Conservation (phyloP, 2,329 filamentous ascomycete species). For the Polychaeton citri region DNA sequence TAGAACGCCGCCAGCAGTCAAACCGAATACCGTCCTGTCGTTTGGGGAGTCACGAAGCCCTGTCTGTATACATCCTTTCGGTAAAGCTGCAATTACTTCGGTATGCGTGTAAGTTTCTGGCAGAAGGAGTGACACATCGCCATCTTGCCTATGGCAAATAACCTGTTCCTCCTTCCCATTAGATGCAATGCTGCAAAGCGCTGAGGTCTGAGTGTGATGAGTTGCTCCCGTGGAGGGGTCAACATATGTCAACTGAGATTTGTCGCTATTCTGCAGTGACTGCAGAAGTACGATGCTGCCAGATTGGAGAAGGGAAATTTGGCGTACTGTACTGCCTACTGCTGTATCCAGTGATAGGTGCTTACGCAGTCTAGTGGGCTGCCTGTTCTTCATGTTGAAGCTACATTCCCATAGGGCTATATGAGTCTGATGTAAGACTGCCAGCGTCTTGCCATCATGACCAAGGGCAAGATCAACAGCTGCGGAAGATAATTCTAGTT, state of each 20-base stretch:
- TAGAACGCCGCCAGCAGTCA: conserved; percentile 64
- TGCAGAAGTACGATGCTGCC: conserved; percentile 22
- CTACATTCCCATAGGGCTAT: conserved; percentile 61
- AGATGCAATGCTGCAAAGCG: neutral
- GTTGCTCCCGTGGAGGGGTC: neutral
- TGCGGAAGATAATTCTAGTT: conserved; percentile 49
- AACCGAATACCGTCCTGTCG: conserved; percentile 36
- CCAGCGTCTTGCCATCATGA: conserved; percentile 50
- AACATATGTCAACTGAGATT: neutral
- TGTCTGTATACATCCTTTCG: conserved; percentile 17
- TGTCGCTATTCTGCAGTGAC: neutral
- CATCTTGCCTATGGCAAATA: conserved; percentile 11
- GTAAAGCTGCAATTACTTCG: conserved; percentile 6
- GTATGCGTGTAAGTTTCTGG: neutral
- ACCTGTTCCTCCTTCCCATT: conserved; percentile 6
- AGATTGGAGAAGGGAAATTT: conserved; percentile 34
- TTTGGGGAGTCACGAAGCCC: neutral
- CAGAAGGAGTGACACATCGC: conserved; percentile 3
- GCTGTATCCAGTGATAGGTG: neutral
- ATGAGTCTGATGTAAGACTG: conserved; percentile 53
- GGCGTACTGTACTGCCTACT: conserved; percentile 17
- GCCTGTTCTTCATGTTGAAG: conserved; percentile 36
- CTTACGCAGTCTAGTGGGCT: neutral
- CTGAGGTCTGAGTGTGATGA: neutral
- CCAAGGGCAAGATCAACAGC: conserved; percentile 65